A percentile compares a stretch with the other conserved stretches of the same genome.
These are phyloP conservation scores for Termitomyces titanicus DNA, from an alignment of 768 basidiomycete species.

Conservation along the genomic window DNA sequence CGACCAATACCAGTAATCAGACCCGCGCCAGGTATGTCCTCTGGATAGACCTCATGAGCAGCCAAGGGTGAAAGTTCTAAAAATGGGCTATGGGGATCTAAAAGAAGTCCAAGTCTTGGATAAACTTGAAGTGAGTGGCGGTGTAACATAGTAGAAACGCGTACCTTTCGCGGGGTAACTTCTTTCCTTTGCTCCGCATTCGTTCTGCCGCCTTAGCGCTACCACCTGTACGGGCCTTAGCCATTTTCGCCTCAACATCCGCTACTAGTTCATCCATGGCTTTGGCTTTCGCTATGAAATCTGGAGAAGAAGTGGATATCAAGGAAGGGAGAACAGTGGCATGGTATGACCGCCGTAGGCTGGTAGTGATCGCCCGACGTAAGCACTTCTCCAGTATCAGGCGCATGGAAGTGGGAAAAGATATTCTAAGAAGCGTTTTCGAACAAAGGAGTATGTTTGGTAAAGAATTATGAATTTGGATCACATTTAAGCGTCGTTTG, in stretches of 20 bases:
- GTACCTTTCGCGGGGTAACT: slow-evolving; percentile 80
- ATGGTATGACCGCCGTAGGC: slow-evolving; percentile 50
- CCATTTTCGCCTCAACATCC: slow-evolving; percentile 58
- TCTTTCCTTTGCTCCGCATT: slow-evolving; percentile 77
- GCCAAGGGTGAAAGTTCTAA: slow-evolving; percentile 85
- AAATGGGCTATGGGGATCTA: slow-evolving; percentile 88
- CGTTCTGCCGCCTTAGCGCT: slow-evolving; percentile 70
- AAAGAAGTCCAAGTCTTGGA: slow-evolving; percentile 60
- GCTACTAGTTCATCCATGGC: slow-evolving; percentile 70
- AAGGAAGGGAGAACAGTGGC: slow-evolving; percentile 70
- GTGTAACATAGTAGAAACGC: slow-evolving; percentile 13
- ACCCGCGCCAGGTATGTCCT: slow-evolving; percentile 82
- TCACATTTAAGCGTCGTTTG: slow-evolving; percentile 2
- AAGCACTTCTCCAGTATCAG: slow-evolving; percentile 15
- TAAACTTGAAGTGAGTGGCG: neutral
- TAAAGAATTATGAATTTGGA: slow-evolving; percentile 7
- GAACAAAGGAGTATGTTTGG: neutral
- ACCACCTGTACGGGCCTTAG: slow-evolving; percentile 64
- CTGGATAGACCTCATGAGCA: slow-evolving; percentile 82
- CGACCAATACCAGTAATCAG: slow-evolving; percentile 85
- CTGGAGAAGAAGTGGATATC: slow-evolving; percentile 64
- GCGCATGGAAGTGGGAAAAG: slow-evolving; percentile 12
- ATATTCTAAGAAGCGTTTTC: neutral
- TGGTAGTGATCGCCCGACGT: slow-evolving; percentile 6
- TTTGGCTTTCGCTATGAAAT: slow-evolving; percentile 63